Conservation (phyloP, 768 basidiomycete species). For the Suillus ampliporus region DNA sequence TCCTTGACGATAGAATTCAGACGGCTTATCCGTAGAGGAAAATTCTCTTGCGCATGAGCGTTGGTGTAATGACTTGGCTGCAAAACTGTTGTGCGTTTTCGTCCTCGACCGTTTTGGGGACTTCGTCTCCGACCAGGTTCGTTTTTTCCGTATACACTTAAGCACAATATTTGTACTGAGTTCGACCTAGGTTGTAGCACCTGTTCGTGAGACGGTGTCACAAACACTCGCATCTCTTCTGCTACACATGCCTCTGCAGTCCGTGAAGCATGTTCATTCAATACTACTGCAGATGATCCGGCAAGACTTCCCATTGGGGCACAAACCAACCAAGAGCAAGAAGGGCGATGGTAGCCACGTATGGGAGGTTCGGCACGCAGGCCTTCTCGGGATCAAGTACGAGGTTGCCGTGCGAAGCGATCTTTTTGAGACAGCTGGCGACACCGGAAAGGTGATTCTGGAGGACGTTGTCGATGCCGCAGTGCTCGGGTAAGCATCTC, state of each 20-base stretch:
- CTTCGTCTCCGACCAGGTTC: conserved; percentile 89
- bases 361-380: conserved; percentile 99
- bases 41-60: conserved; percentile 75
- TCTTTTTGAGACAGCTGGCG: conserved; percentile 57
- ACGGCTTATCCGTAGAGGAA: conserved; percentile 53
- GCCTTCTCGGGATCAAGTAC: conserved; percentile 95
- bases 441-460: conserved; percentile 62
- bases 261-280: conserved; percentile 79
- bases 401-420: conserved; percentile 94
- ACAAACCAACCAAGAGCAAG: conserved; percentile 38
- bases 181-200: conserved; percentile 77
- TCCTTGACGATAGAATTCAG: conserved; percentile 41
- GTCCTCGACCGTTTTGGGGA: conserved; percentile 98
- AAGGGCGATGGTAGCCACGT: conserved; percentile 60
- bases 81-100: conserved; percentile 86
- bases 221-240: conserved; percentile 92
- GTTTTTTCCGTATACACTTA: conserved; percentile 14
- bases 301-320: conserved; percentile 71
- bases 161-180: conserved; percentile 10
- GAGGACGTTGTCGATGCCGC: conserved; percentile 89
- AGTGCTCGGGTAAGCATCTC: conserved; percentile 75
- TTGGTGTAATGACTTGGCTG: conserved; percentile 90
- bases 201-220: conserved; percentile 94
- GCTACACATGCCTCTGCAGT: conserved; percentile 84
- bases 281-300: conserved; percentile 93